Percentiles rank a stretch among this genome's conserved stretches.
These are phyloP conservation scores for Lanzia echinophila DNA, from an alignment of 2,329 filamentous ascomycete genomes.

Conservation along the genomic window DNA sequence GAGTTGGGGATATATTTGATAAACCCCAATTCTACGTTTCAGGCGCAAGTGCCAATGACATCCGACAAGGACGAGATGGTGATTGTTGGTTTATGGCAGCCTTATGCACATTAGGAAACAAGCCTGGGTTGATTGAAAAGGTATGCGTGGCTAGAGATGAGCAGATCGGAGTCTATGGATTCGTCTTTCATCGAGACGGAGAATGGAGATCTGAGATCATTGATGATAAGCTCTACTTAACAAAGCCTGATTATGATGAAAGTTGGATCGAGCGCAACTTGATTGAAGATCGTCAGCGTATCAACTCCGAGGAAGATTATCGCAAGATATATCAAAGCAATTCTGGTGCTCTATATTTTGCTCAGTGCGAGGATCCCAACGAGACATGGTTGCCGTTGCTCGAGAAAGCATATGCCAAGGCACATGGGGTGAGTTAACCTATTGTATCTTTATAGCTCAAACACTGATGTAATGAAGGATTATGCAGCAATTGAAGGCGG, in stretches of 20 bases:
- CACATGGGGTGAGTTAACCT: constrained; percentile 64
- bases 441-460: background rate
- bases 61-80: constrained; percentile 69
- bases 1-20: constrained; percentile 70
- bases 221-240: constrained; percentile 82
- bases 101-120: constrained; percentile 59
- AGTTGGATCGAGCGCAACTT: constrained; percentile 55
- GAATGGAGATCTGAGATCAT: constrained; percentile 89
- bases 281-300: constrained; percentile 15
- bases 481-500: background rate
- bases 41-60: constrained; percentile 63
- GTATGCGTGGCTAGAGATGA: constrained; percentile 32
- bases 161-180: constrained; percentile 76
- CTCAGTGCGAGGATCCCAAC: constrained; percentile 64
- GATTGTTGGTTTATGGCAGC: constrained; percentile 87
- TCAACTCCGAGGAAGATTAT: constrained; percentile 43
- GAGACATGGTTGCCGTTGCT: constrained; percentile 76
- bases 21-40: constrained; percentile 71
- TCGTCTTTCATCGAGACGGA: constrained; percentile 79
- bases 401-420: constrained; percentile 78
- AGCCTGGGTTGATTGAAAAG: constrained; percentile 43
- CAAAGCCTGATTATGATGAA: constrained; percentile 74
- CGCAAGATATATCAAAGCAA: constrained; percentile 39
- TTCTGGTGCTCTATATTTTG: constrained; percentile 70
- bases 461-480: background rate